Evolutionary conservation across 805 yeast species (phyloP).

Genomic region (Jamesozyma piceae): DNA sequence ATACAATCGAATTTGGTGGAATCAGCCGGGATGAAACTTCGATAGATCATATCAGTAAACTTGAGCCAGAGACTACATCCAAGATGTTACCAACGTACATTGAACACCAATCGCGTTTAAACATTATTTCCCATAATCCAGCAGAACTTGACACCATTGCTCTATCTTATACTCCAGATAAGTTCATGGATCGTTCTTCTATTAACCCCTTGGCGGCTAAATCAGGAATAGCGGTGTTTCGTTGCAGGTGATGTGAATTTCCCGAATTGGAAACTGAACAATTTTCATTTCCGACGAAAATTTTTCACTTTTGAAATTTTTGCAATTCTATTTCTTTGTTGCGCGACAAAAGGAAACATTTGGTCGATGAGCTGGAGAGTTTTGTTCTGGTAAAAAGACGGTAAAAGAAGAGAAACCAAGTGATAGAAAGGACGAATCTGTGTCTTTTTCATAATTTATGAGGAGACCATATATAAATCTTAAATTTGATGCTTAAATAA

Average conservation of each 20-base stretch:
- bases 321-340: background rate
- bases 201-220: background rate
- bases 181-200: background rate
- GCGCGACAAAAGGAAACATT: background rate
- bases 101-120: conserved; percentile 7
- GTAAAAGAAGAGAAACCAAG: too few species aligned
- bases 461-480: too few species aligned
- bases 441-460: too few species aligned
- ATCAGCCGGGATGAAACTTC: conserved; percentile 1
- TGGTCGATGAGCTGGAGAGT: background rate
- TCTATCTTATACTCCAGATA: conserved; percentile 20
- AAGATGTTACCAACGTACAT: background rate
- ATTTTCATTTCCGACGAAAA: background rate
- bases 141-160: conserved; percentile 10
- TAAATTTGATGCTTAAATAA: too few species aligned
- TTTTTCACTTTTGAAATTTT: background rate
- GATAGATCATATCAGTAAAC: background rate
- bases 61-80: background rate
- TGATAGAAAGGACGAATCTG: too few species aligned
- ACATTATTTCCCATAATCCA: conserved; percentile 16
- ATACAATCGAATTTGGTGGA: conserved; percentile 25
- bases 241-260: background rate
- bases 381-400: background rate
- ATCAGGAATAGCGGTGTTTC: background rate
- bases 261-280: background rate